Evolutionary conservation across 2,329 filamentous ascomycete genomes (phyloP).

Genomic region (Colletotrichum camelliae): DNA sequence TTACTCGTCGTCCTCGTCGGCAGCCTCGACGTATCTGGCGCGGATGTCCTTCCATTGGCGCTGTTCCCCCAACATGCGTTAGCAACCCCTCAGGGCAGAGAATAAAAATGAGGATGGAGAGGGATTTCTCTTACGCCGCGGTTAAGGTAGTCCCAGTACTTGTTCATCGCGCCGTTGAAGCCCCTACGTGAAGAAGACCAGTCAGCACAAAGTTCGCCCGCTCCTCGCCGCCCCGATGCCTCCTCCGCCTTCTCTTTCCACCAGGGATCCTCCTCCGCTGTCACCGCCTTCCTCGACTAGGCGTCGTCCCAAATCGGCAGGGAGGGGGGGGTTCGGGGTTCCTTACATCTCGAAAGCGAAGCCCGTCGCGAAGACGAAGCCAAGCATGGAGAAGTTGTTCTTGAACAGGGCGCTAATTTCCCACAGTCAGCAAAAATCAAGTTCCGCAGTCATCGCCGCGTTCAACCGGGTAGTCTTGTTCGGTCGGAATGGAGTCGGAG

Average conservation of each 20-base stretch:
- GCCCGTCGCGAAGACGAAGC: conserved; percentile 82
- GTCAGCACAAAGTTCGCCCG: neutral
- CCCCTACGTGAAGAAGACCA: conserved; percentile 58
- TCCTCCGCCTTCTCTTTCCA: neutral
- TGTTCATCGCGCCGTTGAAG: conserved; percentile 84
- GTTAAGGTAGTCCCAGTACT: conserved; percentile 91
- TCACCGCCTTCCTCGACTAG: neutral
- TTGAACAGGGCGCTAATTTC: conserved; percentile 76
- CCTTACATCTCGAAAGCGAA: conserved; percentile 94
- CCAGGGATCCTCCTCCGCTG: neutral
- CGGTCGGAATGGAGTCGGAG: neutral
- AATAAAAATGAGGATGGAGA: neutral
- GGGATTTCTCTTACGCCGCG: conserved; percentile 74
- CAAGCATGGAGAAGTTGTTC: conserved; percentile 87
- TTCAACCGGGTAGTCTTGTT: neutral
- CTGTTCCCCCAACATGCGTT: conserved; percentile 54
- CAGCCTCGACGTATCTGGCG: conserved; percentile 78
- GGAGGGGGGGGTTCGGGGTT: neutral
- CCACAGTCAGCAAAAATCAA: neutral
- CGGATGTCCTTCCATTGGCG: conserved; percentile 99
- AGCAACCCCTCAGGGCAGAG: no score
- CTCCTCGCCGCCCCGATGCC: neutral
- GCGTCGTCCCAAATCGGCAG: neutral
- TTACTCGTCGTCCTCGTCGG: conserved; percentile 65
- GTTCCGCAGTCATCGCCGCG: neutral